Evolutionary conservation across 495 filamentous ascomycete species (phyloP).

Genomic region (Podospora anserina): DNA sequence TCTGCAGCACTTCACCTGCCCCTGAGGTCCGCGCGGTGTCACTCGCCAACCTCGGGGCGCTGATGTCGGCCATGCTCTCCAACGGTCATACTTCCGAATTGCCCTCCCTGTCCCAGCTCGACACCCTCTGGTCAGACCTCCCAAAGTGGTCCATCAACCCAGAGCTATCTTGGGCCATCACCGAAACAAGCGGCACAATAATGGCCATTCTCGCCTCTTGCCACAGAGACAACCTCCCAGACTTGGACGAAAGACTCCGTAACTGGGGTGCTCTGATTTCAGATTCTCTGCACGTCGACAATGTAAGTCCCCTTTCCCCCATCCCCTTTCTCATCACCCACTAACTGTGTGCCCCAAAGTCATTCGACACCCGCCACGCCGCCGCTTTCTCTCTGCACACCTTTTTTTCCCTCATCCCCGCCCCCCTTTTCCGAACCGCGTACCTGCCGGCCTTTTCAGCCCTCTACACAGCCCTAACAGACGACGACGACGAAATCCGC

Average conservation of each 20-base stretch:
- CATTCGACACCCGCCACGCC: constrained; percentile 62
- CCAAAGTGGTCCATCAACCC: constrained; percentile 40
- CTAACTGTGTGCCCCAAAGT: constrained; percentile 38
- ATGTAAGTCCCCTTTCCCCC: constrained; percentile 33
- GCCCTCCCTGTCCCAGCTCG: constrained; percentile 23
- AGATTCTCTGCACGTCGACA: constrained; percentile 41
- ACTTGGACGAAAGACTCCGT: constrained; percentile 28
- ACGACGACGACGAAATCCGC: constrained; percentile 88
- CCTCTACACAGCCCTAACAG: constrained; percentile 62
- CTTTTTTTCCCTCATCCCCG: constrained; percentile 26
- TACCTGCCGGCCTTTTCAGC: constrained; percentile 46
- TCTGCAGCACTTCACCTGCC: constrained; percentile 21
- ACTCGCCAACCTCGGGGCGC: constrained; percentile 33
- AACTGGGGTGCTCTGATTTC: constrained; percentile 46
- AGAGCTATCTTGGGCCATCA: constrained; percentile 42
- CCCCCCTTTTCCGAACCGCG: constrained; percentile 19
- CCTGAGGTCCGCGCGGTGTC: constrained; percentile 40
- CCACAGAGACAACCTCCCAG: constrained; percentile 1
- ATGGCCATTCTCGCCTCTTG: constrained; percentile 31
- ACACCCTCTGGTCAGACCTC: constrained; percentile 33
- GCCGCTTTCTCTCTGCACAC: constrained; percentile 44
- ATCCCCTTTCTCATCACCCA: not conserved
- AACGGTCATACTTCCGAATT: constrained; percentile 14
- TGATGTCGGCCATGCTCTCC: constrained; percentile 32
- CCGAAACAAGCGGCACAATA: constrained; percentile 44